Evolutionary conservation across 331 rosid genomes (phyloP).

Genomic region (Ulmus americana): DNA sequence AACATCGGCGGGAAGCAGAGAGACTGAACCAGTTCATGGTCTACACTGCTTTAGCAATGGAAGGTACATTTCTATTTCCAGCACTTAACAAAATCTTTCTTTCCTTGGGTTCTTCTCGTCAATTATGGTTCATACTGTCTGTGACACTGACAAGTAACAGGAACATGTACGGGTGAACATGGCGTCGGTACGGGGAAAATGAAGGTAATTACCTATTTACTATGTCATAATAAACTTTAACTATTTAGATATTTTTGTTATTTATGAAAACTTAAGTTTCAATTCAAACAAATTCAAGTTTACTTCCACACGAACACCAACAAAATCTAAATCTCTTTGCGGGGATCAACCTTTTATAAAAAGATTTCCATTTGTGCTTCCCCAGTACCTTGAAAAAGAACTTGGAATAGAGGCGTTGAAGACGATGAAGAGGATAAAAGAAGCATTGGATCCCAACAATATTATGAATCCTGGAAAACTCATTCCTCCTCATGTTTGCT

Average conservation of each 20-base stretch:
- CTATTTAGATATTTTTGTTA: constrained; percentile 3
- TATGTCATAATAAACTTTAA: neutral
- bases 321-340: no score
- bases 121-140: neutral
- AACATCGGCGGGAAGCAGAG: constrained; percentile 72
- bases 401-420: constrained; percentile 74
- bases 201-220: constrained; percentile 46
- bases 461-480: constrained; percentile 94
- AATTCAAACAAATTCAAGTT: no score
- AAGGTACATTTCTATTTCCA: constrained; percentile 40
- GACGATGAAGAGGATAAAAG: constrained; percentile 78
- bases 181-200: constrained; percentile 95
- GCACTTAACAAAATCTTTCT: neutral
- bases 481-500: constrained; percentile 84
- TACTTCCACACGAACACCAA: no score
- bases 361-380: constrained; percentile 2
- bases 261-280: neutral
- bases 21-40: constrained; percentile 85
- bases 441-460: constrained; percentile 76
- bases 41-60: constrained; percentile 72
- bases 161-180: constrained; percentile 97
- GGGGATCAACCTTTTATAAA: neutral
- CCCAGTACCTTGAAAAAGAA: constrained; percentile 83
- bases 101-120: neutral
- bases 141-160: constrained; percentile 35